Percentiles rank a stretch among this genome's conserved stretches.
phyloP scores from a whole-genome alignment of 1,284 basidiomycete species.

The Somion occarium region DNA sequence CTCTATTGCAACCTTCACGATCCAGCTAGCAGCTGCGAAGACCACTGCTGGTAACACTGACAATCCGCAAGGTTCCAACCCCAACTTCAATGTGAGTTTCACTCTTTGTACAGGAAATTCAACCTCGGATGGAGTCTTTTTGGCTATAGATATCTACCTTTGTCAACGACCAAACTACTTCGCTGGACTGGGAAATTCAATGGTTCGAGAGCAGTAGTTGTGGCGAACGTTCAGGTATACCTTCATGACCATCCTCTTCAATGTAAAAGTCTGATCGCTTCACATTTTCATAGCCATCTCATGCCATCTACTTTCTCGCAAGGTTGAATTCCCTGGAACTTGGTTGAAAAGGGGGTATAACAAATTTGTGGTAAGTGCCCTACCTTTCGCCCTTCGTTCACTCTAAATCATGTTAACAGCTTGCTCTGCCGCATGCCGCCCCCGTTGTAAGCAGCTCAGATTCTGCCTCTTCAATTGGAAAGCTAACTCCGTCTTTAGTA shows the following conservation, averaged over 20 bases:
- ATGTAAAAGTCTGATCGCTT: neutral
- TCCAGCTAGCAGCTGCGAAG: slow-evolving; percentile 24
- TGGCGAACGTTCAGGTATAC: slow-evolving; percentile 15
- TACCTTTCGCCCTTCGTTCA: neutral
- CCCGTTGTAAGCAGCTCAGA: slow-evolving; percentile 14
- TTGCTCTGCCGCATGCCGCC: slow-evolving; percentile 14
- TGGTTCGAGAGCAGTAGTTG: slow-evolving; percentile 17
- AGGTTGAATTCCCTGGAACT: slow-evolving; percentile 15
- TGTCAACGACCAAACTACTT: slow-evolving; percentile 11
- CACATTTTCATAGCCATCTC: slow-evolving; percentile 12
- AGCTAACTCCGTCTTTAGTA: too few species aligned
- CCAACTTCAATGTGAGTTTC: slow-evolving; percentile 12
- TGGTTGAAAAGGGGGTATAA: slow-evolving; percentile 14
- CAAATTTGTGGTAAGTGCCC: slow-evolving; percentile 12
- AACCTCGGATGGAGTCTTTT: neutral
- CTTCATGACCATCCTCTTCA: neutral
- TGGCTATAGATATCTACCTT: slow-evolving; percentile 13
- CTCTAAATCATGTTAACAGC: neutral
- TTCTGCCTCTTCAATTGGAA: too few species aligned
- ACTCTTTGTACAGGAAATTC: neutral
- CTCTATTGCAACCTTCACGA: slow-evolving; percentile 21
- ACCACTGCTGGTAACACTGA: slow-evolving; percentile 29
- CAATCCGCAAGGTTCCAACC: slow-evolving; percentile 18
- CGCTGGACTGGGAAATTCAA: slow-evolving; percentile 16
- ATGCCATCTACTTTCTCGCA: slow-evolving; percentile 13